These are phyloP conservation scores for Coprinopsis cinerea DNA, from an alignment of 768 basidiomycete genomes.

Conservation along the genomic window DNA sequence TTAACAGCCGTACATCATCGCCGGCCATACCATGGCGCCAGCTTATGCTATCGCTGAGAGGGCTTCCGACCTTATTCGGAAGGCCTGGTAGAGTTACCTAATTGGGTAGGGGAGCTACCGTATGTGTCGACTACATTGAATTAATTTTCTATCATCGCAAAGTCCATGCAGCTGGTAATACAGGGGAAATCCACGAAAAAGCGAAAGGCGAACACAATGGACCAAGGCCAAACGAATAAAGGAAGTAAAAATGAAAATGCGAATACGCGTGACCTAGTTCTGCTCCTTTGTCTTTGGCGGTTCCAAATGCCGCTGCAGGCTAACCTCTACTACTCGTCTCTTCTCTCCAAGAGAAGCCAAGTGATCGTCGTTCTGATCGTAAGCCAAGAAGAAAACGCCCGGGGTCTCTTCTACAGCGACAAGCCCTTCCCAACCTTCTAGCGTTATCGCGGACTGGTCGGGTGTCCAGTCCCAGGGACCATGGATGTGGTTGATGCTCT, in stretches of 20 bases:
- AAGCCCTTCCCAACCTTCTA: conserved; percentile 23
- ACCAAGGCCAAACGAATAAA: neutral
- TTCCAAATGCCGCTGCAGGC: conserved; percentile 16
- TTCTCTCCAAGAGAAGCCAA: conserved; percentile 9
- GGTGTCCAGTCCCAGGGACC: conserved; percentile 28
- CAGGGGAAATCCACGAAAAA: no score
- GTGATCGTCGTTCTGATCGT: conserved; percentile 5
- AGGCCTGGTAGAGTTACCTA: neutral
- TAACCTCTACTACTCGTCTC: conserved; percentile 17
- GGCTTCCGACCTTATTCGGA: conserved; percentile 4
- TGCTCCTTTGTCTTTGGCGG: neutral
- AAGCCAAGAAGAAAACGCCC: neutral
- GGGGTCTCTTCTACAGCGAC: conserved; percentile 11
- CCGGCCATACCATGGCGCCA: conserved; percentile 8
- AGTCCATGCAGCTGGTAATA: no score
- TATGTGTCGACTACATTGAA: no score
- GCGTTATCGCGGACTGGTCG: conserved; percentile 17
- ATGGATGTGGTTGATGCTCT: conserved; percentile 20
- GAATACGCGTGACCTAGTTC: neutral
- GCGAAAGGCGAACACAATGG: neutral
- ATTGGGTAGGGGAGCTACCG: no score
- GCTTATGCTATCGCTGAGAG: conserved; percentile 9
- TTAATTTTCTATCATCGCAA: neutral
- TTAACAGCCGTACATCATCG: conserved; percentile 3
- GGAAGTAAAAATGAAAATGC: neutral